Evolutionary conservation across 202 grass and related monocot species (phyloP).

Genomic region (Bolboschoenoplectus hybrid): DNA sequence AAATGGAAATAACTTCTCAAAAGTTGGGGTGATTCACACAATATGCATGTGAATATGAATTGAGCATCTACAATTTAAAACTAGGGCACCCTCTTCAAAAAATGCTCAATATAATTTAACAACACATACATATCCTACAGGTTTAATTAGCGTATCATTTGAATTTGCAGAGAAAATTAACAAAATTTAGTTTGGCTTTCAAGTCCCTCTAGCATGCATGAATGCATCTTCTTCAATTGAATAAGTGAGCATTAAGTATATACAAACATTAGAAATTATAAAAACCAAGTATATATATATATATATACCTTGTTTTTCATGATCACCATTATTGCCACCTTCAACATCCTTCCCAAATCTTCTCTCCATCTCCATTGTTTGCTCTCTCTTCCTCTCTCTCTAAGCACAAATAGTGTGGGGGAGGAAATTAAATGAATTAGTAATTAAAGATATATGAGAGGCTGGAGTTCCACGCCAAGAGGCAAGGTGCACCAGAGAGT

Average conservation of each 20-base stretch:
- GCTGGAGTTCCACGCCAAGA: constrained; percentile 25
- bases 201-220: background rate
- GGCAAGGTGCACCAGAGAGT: background rate
- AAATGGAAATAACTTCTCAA: constrained; percentile 24
- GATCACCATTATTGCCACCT: constrained; percentile 59
- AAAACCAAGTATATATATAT: background rate
- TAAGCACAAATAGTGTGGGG: constrained; percentile 23
- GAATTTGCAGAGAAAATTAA: background rate
- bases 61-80: constrained; percentile 3
- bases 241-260: background rate
- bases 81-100: background rate
- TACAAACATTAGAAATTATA: background rate
- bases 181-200: background rate
- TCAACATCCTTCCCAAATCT: constrained; percentile 52
- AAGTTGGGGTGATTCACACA: constrained; percentile 11
- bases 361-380: constrained; percentile 47
- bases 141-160: background rate
- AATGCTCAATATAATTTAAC: background rate
- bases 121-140: background rate
- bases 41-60: background rate
- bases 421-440: background rate
- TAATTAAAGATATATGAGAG: background rate
- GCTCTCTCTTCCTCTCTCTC: constrained; percentile 16
- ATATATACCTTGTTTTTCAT: constrained; percentile 71
- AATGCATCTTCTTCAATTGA: background rate